Evolutionary conservation across 2,329 filamentous ascomycete genomes (phyloP).

Genomic region (Fusarium abutilonis): DNA sequence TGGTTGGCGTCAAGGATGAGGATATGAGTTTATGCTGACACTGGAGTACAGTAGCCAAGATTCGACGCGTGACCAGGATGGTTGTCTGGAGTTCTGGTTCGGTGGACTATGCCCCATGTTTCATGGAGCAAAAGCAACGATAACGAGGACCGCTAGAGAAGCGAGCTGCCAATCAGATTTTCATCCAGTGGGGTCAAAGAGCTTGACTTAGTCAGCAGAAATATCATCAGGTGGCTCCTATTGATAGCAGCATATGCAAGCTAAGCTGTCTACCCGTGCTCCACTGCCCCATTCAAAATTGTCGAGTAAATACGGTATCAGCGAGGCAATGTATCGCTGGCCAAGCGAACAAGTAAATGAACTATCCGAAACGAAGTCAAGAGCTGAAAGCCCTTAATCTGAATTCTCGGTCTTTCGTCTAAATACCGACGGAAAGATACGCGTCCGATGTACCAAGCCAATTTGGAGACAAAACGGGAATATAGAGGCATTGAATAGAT

Average conservation of each 20-base stretch:
- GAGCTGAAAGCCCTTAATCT: not conserved
- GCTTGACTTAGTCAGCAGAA: no score
- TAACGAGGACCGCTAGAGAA: no score
- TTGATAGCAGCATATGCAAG: no score
- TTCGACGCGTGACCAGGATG: not conserved
- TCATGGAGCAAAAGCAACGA: not conserved
- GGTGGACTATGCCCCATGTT: not conserved
- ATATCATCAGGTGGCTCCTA: no score
- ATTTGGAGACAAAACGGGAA: not conserved
- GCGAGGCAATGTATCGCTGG: no score
- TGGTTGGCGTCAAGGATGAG: not conserved
- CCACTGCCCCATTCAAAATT: no score
- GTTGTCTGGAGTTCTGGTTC: constrained; percentile 6
- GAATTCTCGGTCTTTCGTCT: not conserved
- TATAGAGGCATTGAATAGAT: constrained; percentile 3
- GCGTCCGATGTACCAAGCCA: not conserved
- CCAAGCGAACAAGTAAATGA: no score
- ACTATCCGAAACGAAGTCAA: not conserved
- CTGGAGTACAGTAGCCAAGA: not conserved
- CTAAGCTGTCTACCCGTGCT: no score
- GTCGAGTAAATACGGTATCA: no score
- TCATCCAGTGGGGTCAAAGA: no score
- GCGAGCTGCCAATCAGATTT: no score
- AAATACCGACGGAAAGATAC: not conserved
- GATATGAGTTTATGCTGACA: not conserved